Conservation (phyloP, 202 grass and related monocot species). For the Zizania palustris region DNA sequence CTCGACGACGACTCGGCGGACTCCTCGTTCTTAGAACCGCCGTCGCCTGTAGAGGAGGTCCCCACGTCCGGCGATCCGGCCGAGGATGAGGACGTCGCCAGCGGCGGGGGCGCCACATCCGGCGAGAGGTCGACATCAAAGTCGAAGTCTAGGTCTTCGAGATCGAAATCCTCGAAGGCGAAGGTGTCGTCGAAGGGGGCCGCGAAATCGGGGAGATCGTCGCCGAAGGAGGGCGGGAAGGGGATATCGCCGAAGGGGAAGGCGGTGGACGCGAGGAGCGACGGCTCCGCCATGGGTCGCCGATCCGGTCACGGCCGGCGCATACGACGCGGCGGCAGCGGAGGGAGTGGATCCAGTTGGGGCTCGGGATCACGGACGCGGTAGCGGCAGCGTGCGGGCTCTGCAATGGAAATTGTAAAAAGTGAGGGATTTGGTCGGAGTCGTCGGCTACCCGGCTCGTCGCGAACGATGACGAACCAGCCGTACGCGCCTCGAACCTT, state of each 20-base stretch:
- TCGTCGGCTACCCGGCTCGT: not conserved
- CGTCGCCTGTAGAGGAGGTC: slow-evolving; percentile 18
- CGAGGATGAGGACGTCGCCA: slow-evolving; percentile 40
- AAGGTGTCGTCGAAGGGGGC: not conserved
- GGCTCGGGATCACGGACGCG: too few relatives aligned
- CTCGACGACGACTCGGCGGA: slow-evolving; percentile 47
- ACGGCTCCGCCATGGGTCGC: slow-evolving; percentile 53
- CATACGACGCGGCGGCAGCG: slow-evolving; percentile 21
- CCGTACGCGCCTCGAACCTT: slow-evolving; percentile 49
- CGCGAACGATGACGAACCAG: slow-evolving; percentile 12
- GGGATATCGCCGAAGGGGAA: slow-evolving; percentile 29
- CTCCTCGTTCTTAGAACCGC: slow-evolving; percentile 41
- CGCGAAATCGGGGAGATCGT: too few relatives aligned
- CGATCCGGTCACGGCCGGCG: slow-evolving; percentile 40
- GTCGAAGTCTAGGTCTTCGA: slow-evolving; percentile 54
- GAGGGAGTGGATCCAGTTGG: too few relatives aligned
- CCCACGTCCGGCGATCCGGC: slow-evolving; percentile 29
- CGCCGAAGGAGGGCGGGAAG: slow-evolving; percentile 5
- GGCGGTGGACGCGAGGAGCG: slow-evolving; percentile 21
- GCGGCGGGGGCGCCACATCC: slow-evolving; percentile 39
- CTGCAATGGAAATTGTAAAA: too few relatives aligned
- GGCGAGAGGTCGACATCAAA: slow-evolving; percentile 48
- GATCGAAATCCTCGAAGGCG: slow-evolving; percentile 42
- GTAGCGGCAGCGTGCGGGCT: too few relatives aligned
- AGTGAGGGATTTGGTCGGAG: slow-evolving; percentile 18